A percentile compares a stretch with the other conserved stretches of the same genome.
Conservation (phyloP, 148 eudicot genomes). For the Silene conica region DNA sequence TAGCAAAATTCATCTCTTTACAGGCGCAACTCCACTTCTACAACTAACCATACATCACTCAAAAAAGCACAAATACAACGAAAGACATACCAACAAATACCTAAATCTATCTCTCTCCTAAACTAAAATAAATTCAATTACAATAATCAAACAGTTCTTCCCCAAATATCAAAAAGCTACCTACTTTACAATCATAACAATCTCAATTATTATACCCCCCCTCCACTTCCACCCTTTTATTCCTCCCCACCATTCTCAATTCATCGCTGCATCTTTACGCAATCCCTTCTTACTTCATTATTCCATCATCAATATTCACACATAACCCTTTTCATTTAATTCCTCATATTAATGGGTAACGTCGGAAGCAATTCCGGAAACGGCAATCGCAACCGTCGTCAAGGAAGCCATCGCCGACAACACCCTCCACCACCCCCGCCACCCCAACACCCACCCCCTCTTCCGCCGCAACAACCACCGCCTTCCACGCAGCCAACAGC, state of each 20-base stretch:
- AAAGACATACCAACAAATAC: background rate
- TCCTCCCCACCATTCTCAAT: background rate
- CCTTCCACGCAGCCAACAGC: slow-evolving; percentile 48
- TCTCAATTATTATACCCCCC: background rate
- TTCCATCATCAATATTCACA: too few species aligned
- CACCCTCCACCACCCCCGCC: slow-evolving; percentile 12
- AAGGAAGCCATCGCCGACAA: slow-evolving; percentile 31
- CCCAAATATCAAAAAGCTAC: background rate
- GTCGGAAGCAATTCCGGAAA: slow-evolving; percentile 39
- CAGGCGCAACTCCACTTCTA: background rate
- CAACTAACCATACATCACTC: background rate
- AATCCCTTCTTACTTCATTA: background rate
- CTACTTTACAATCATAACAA: background rate
- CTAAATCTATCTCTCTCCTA: background rate
- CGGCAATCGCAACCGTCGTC: slow-evolving; percentile 46
- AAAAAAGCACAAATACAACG: background rate
- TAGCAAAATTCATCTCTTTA: background rate
- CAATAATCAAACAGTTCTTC: too few species aligned
- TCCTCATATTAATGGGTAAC: slow-evolving; percentile 48
- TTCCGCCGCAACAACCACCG: background rate
- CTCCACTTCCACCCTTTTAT: background rate
- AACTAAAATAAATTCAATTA: too few species aligned
- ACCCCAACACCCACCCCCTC: slow-evolving; percentile 34
- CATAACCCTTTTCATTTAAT: too few species aligned
- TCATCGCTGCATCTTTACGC: background rate